Evolutionary conservation across 306 rosid genomes (phyloP), one percentile per base, ranked within the genome.

Genomic region (Comarum palustre): DNA sequence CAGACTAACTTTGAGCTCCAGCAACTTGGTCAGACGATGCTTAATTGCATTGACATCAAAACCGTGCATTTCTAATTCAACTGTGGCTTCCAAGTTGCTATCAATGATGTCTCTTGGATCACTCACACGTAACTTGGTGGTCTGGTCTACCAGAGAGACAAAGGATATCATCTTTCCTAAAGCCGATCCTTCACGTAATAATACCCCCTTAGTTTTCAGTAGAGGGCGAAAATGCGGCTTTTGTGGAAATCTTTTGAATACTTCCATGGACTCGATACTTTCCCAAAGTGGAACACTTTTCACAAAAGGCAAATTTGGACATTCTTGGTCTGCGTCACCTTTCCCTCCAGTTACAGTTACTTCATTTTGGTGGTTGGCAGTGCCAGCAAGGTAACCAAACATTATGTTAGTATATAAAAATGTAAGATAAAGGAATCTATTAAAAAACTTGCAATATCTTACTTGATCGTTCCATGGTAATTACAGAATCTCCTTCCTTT

Each of bases 161-260:
- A 77, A 77, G 29, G 65, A 17, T n/a, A 77, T 0, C 81, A 77
- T 77, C 16, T 63, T 64, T 25, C 59, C 81, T 5, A 71, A 4
- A 2, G 76, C 81, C 6, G 27, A 51, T 77, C 72, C 71, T 51
- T 77, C 81, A 1, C 72, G 81, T n/a, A n/a, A n/a, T 61, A 15
- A 10, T 1, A 77, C 9, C 50, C n/a, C 50, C 20, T 41, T 22
- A 39, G 2, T 15, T 45, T 63, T 63, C 55, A 29, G 36, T 27
- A 71, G 45, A 52, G 81, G 76, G 3, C 3, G 59, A 71, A 71
- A 77, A 71, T 77, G 71, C 2, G 81, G 81, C 2, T 71, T 50
- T 36, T 77, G 81, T 4, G 81, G 81, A 22, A 58, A 58, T 32
- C 19, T 58, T 59, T 39, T 68, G 62, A 76, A 60, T 12, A 47